Evolutionary conservation across 1,284 basidiomycete genomes (phyloP), one percentile per base, ranked within the genome.

Genomic region (Marasmius oreades): DNA sequence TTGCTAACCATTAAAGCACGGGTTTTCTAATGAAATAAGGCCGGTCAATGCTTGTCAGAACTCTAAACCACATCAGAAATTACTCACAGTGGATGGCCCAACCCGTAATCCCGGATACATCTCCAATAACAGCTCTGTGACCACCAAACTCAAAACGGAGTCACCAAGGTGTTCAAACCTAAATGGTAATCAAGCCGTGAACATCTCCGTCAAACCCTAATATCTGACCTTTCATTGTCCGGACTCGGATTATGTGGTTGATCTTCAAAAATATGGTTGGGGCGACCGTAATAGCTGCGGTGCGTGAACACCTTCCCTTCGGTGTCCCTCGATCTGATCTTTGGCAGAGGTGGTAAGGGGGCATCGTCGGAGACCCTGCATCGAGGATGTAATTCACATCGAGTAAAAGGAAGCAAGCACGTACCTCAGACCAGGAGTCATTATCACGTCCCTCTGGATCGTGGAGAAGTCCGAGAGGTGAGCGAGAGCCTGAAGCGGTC

Each of bases 111-210:
- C 74, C 0, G 88, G 88, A 69, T 80, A 87, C 64, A 78, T 75
- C 10, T 86, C 77, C 43, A 78, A 69, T 65, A 91, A 71, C 36
- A 90, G 73, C 45, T 69, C 71, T 0, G 89, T 90, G 24, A 90
- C 82, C 28, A 82, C 73, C 20, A 90, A 69, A 16, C 81, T 81
- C 0, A 91, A 73, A 26, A 91, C 87, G 5, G 81, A 74, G 64
- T 91, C 88, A 0, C 89, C 88, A 3, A 90, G 71, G 67, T 88
- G 85, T 65, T 91, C 88, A 55, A 80, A 77, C 66, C 88, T 91
- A 63, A 23, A 48, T n/a, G n/a, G n/a, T n/a, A 22, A 14, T 6
- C 55, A 54, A 44, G 51, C 44, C 45, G 45, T 61, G 47, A 24
- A 36, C n/a, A n/a, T 59, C 47, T 51, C 26, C 57, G 22, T 34